Base-by-base conservation (phyloP, 106 monocot genomes). In the Acorus calamus region DNA sequence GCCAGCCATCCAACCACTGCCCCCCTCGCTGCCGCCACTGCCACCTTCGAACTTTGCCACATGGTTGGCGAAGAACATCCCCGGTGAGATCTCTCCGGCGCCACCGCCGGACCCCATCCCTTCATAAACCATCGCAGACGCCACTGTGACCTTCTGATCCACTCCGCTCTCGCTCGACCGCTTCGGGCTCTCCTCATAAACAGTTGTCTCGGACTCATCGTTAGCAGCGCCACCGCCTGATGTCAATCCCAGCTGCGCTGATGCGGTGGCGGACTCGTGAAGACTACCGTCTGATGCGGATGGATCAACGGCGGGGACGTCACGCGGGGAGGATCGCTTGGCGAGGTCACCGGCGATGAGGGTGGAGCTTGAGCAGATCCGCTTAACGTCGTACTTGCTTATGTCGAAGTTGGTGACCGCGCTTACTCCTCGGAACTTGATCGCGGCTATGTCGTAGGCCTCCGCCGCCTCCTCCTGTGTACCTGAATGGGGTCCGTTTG, bases 401-500 rank as follows among this genome's bases (percentile, higher is more conserved):
- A 92, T 87, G 73, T 84, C 92, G 7, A 92, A 92, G 78, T 92
- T 92, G 10, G 92, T 92, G 50, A 92, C 92, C 2, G 87, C 92
- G 56, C 66, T 81, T 8, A 76, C 62, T 0, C 92, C 92, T 0
- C 92, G 86, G 62, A 92, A 92, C 44, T 92, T 92, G 53, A 92
- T 92, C 0, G 91, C 86, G 0, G 91, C 91, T 7, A 92, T 84
- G 71, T 92, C 91, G 6, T 92, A 92, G 0, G 91, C 91, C 60
- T 92, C 91, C 0, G 91, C 91, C 2, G 91, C 91, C 45, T 92
- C 86, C 74, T 92, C 91, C 48, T 92, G 91, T 3, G 91, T 92
- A 69, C 91, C 91, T 91, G 57, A 42, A 65, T 28, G 28, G 1
- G 28, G 28, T 28, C 28, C 28, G 28, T 28, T 28, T 28, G 28